Evolutionary conservation across 139 green algal species (phyloP).

Genomic region (Haematococcus sp.): DNA sequence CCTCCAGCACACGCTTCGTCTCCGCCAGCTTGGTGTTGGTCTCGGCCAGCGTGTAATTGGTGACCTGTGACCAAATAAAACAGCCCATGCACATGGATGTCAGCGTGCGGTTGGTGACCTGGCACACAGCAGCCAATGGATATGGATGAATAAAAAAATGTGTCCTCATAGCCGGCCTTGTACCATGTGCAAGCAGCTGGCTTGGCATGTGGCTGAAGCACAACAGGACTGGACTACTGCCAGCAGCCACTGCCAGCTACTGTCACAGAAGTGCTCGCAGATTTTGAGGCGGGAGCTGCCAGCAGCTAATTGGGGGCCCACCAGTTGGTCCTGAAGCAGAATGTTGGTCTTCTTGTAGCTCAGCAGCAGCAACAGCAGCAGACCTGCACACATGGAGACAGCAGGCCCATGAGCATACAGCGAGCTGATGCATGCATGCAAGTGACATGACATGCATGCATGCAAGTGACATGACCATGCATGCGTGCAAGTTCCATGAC

Average conservation of each 20-base stretch:
- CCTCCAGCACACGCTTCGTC: slow-evolving; percentile 1
- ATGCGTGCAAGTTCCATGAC: no score
- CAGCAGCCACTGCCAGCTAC: no score
- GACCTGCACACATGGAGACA: background rate
- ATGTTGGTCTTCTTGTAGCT: background rate
- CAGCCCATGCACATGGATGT: no score
- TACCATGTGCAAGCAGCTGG: background rate
- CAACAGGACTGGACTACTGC: no score
- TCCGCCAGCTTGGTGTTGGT: background rate
- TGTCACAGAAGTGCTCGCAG: background rate
- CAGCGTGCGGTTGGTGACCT: no score
- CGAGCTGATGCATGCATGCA: no score
- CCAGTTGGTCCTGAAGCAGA: slow-evolving; percentile 1
- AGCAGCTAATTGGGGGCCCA: background rate
- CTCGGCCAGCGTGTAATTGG: background rate
- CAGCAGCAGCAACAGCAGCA: slow-evolving; percentile 1
- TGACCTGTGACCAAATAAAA: background rate
- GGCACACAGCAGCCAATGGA: background rate
- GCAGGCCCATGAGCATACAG: no score
- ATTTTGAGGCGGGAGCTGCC: background rate
- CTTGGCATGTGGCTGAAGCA: no score
- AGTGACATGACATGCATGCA: no score
- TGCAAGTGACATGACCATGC: no score
- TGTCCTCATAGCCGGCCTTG: background rate
- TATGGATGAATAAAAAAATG: background rate